Conservation (phyloP, 108 stramenopile species). For the Parietichytrium sp. region DNA sequence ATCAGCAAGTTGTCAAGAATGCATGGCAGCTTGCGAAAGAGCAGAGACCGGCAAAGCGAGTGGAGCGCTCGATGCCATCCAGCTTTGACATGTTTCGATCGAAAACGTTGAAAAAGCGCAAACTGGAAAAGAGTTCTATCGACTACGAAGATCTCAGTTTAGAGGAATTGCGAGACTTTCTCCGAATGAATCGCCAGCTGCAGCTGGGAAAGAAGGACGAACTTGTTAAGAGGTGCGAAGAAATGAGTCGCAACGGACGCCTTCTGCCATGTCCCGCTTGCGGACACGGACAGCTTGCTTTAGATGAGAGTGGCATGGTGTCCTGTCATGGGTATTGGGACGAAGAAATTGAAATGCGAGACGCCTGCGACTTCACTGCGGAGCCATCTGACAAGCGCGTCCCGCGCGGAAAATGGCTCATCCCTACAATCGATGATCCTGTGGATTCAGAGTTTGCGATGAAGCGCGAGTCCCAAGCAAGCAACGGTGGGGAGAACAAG, state of each 20-base stretch:
- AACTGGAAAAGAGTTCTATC: not conserved
- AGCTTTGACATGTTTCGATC: not conserved
- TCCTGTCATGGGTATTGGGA: slow-evolving; percentile 5
- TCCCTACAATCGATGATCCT: too few species aligned
- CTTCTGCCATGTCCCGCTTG: slow-evolving; percentile 3
- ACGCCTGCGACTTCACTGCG: not conserved
- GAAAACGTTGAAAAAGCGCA: not conserved
- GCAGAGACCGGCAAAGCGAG: not conserved
- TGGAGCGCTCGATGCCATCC: not conserved
- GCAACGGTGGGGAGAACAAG: not conserved
- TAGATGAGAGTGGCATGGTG: not conserved
- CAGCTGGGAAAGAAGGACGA: not conserved
- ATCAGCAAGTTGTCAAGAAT: not conserved
- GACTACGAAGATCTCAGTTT: not conserved
- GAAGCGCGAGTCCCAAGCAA: not conserved
- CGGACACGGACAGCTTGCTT: slow-evolving; percentile 4
- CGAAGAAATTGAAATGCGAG: not conserved
- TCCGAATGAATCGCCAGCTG: slow-evolving; percentile 14
- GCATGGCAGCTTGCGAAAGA: not conserved
- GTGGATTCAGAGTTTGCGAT: not conserved
- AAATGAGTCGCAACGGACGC: not conserved
- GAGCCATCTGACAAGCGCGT: too few species aligned
- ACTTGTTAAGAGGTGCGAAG: not conserved
- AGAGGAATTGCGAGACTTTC: not conserved
- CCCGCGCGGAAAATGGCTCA: slow-evolving; percentile 1